Evolutionary conservation across 1,139 yeast genomes (phyloP).

Genomic region (Sugiyamaella xylanicola): DNA sequence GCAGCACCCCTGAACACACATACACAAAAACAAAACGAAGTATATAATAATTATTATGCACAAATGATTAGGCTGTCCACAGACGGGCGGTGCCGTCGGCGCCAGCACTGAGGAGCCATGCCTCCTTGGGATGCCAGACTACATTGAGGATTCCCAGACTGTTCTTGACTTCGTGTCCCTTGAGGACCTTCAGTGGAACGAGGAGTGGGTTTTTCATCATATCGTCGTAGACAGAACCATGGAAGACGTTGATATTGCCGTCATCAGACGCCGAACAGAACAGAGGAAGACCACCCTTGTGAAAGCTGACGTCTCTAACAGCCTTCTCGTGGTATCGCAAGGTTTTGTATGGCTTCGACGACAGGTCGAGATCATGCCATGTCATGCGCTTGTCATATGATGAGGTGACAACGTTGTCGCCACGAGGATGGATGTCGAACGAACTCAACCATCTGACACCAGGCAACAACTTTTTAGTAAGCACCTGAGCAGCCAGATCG

Average conservation of each 20-base stretch:
- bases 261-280: constrained; percentile 98
- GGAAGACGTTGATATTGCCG: constrained; percentile 91
- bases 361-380: constrained; percentile 95
- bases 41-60: constrained; percentile 14
- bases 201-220: constrained; percentile 92
- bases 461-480: constrained; percentile 83
- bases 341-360: constrained; percentile 91
- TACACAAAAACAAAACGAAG: too few relatives aligned
- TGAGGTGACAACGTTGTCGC: constrained; percentile 90
- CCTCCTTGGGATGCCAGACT: constrained; percentile 97
- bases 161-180: constrained; percentile 82
- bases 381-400: constrained; percentile 93
- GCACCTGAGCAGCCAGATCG: constrained; percentile 82
- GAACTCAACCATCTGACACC: constrained; percentile 95
- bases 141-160: constrained; percentile 88
- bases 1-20: neutral
- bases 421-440: constrained; percentile 93
- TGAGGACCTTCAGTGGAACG: constrained; percentile 92
- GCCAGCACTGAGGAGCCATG: constrained; percentile 98
- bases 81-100: constrained; percentile 95
- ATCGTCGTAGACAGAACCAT: constrained; percentile 95
- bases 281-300: constrained; percentile 79
- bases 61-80: constrained; percentile 79
- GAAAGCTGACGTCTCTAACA: constrained; percentile 85
- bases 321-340: constrained; percentile 94